These are phyloP conservation scores for Stagonosporopsis cucurbitacearum DNA, from an alignment of 2,329 filamentous ascomycete species.

Conservation along the genomic window DNA sequence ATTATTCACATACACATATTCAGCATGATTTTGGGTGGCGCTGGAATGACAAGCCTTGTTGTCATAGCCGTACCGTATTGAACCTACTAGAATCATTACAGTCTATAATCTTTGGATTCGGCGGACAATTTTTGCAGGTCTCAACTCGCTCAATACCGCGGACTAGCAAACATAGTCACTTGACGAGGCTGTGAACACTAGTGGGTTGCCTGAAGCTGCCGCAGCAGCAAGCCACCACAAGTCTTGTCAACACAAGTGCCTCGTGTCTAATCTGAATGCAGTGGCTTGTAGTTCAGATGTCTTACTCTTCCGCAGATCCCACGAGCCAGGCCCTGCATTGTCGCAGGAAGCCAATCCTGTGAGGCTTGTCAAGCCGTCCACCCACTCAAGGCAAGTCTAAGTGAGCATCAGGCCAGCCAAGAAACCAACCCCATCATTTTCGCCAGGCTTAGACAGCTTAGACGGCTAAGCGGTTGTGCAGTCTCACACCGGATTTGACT, in stretches of 20 bases:
- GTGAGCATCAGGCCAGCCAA: constrained; percentile 12
- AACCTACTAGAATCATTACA: not conserved
- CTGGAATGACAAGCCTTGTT: too few species aligned
- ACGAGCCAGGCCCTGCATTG: constrained; percentile 7
- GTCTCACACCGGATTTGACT: not conserved
- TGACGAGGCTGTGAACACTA: not conserved
- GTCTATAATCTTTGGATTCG: too few species aligned
- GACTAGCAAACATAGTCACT: not conserved
- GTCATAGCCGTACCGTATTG: not conserved
- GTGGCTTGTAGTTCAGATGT: constrained; percentile 6
- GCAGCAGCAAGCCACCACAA: constrained; percentile 6
- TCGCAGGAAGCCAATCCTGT: not conserved
- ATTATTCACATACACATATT: too few species aligned
- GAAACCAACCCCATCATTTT: not conserved
- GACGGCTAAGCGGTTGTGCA: constrained; percentile 7
- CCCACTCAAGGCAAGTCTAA: constrained; percentile 9
- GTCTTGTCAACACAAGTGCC: not conserved
- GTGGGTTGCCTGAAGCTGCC: constrained; percentile 8
- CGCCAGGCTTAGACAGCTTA: constrained; percentile 18
- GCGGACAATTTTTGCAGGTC: not conserved
- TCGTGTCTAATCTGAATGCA: too few species aligned
- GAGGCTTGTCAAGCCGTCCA: constrained; percentile 9
- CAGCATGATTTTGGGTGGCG: too few species aligned
- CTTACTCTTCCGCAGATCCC: constrained; percentile 4
- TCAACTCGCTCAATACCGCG: not conserved